These are phyloP conservation scores for Ophiostoma sp. DNA, from an alignment of 2,329 filamentous ascomycete species.

Conservation along the genomic window DNA sequence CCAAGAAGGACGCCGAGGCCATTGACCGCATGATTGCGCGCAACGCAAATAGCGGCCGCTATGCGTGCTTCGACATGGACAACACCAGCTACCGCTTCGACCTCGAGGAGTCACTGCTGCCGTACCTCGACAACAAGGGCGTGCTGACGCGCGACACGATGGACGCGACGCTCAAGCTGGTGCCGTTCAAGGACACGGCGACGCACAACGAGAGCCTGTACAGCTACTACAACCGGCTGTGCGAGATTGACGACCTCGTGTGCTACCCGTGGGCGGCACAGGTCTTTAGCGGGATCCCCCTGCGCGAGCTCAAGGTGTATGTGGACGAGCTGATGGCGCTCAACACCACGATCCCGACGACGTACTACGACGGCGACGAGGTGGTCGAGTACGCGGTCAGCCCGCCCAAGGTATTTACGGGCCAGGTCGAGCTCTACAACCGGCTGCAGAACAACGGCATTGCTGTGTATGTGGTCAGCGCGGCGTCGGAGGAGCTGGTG, in stretches of 20 bases:
- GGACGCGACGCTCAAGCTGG: conserved; percentile 12
- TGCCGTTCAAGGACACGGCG: conserved; percentile 11
- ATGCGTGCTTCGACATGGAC: conserved; percentile 14
- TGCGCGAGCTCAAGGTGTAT: conserved; percentile 6
- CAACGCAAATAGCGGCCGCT: background rate
- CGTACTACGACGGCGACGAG: conserved; percentile 7
- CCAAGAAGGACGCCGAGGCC: background rate
- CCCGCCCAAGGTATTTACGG: conserved; percentile 1
- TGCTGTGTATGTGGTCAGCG: background rate
- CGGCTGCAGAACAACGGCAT: conserved; percentile 8
- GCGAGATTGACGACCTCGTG: conserved; percentile 6
- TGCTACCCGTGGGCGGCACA: conserved; percentile 2
- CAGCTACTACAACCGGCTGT: conserved; percentile 11
- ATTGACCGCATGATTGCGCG: conserved; percentile 11
- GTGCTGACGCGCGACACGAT: conserved; percentile 13
- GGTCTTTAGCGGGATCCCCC: background rate
- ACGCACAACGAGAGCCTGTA: conserved; percentile 9
- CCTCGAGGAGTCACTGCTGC: conserved; percentile 2
- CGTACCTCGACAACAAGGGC: conserved; percentile 14
- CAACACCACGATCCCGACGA: conserved; percentile 4
- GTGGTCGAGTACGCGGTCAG: background rate
- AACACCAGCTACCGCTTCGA: conserved; percentile 12
- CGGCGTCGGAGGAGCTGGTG: conserved; percentile 6
- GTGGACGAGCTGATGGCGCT: conserved; percentile 12
- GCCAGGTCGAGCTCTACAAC: conserved; percentile 14